These are phyloP conservation scores for Astrephomene gubernaculifera DNA, from an alignment of 139 green algal species.

Conservation along the genomic window DNA sequence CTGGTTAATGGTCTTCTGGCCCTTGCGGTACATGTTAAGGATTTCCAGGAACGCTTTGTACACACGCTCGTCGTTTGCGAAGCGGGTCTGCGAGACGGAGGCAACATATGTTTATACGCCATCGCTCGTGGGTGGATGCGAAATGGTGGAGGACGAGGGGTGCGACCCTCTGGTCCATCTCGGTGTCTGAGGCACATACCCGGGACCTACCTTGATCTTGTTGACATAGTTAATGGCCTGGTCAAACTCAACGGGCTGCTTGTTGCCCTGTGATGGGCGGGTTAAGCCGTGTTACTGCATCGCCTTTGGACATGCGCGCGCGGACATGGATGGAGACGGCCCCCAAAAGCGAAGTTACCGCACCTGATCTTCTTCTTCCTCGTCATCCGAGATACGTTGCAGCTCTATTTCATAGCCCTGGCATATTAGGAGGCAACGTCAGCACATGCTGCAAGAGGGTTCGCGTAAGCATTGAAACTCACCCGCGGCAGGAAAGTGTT, in stretches of 20 bases:
- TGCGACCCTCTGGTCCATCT: too few species aligned
- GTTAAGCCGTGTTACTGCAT: neutral
- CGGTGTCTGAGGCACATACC: neutral
- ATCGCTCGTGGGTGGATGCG: too few species aligned
- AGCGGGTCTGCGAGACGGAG: slow-evolving; percentile 77
- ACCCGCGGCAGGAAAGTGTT: slow-evolving; percentile 99
- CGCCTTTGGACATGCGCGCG: neutral
- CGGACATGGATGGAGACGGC: neutral
- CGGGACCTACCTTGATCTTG: slow-evolving; percentile 93
- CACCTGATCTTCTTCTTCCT: slow-evolving; percentile 61
- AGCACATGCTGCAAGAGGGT: neutral
- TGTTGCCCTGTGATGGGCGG: slow-evolving; percentile 36
- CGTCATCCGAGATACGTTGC: slow-evolving; percentile 60
- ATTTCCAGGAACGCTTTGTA: slow-evolving; percentile 99
- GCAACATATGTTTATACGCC: neutral
- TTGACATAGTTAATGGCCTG: slow-evolving; percentile 99
- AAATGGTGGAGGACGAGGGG: too few species aligned
- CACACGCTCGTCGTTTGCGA: slow-evolving; percentile 93
- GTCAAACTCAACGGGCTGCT: slow-evolving; percentile 97
- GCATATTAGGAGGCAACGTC: neutral
- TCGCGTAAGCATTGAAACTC: neutral
- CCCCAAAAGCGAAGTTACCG: too few species aligned
- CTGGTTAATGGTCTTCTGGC: slow-evolving; percentile 94
- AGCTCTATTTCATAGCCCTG: slow-evolving; percentile 87
- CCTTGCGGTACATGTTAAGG: slow-evolving; percentile 99